Evolutionary conservation across 208 protist genomes (phyloP), one percentile per base, ranked within the genome.

Genomic region (Leishmania amazonensis): DNA sequence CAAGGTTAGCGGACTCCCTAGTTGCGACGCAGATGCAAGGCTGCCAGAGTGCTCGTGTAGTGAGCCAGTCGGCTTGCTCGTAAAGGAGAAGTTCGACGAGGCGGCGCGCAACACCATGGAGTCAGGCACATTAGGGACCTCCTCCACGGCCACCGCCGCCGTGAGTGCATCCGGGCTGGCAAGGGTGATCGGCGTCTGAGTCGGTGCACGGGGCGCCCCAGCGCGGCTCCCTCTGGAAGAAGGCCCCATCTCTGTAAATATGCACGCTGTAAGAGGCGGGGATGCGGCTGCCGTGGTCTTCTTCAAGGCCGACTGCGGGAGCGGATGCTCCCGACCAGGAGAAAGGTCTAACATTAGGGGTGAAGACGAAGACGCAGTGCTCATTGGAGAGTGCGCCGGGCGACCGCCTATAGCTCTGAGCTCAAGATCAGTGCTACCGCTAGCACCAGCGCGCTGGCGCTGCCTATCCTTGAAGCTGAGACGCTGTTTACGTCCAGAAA

Each of bases 381-480:
- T 84, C 13, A 47, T 58, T 38, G 75, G 51, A 0, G 81, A 84
- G 57, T 65, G 51, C 38, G 45, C 5, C 8, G 40, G 6, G 54
- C 38, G 40, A 28, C 24, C 62, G 31, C 40, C 1, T 54, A 51
- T 70, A 31, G 45, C n/a, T 28, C 72, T 40, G 17, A 40, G 28
- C 42, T 60, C 51, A 28, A 13, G 42, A 49, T 19, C 31, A 35
- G 51, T 38, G 35, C 67, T 38, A 40, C 42, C 75, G 40, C 54
- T 8, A 62, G 72, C 60, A 28, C 54, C 47, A 35, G 77, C 40
- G 51, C 75, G n/a, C 57, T 77, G 75, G 15, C 81, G 81, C 54
- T 84, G 81, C 68, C 76, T 84, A 17, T 84, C 76, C 51, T 84
- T 84, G 81, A 84, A 84, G 45, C 81, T 84, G 47, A 84, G 68